Percentiles rank a stretch among this genome's conserved stretches.
Conservation (phyloP, 495 filamentous ascomycete genomes). For the Extremus antarcticus region DNA sequence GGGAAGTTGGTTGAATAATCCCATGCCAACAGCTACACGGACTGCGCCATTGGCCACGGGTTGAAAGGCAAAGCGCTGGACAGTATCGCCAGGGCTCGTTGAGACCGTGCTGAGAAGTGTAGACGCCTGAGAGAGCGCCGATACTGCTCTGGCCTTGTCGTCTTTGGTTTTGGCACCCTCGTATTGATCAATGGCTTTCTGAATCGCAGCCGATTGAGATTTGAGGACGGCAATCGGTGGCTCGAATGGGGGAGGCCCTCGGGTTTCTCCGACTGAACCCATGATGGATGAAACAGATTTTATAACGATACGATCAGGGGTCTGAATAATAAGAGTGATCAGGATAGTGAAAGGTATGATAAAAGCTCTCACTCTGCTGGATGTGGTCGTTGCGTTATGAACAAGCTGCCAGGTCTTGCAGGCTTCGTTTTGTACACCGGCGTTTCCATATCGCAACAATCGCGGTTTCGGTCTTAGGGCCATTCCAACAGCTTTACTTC, state of each 20-base stretch:
- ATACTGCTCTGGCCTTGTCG: neutral
- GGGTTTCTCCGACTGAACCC: neutral
- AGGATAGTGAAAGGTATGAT: too few species aligned
- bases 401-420: too few species aligned
- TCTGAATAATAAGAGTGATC: too few species aligned
- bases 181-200: neutral
- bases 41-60: constrained; percentile 1
- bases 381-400: too few species aligned
- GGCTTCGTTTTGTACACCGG: too few species aligned
- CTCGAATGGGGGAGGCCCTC: constrained; percentile 1
- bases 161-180: neutral
- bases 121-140: neutral
- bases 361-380: too few species aligned
- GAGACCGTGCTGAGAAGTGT: neutral
- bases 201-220: neutral
- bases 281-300: too few species aligned
- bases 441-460: too few species aligned
- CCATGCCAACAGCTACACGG: constrained; percentile 6
- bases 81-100: neutral
- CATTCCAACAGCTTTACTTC: too few species aligned
- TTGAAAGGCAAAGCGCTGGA: constrained; percentile 1
- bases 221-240: neutral
- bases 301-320: too few species aligned
- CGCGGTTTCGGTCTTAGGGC: too few species aligned
- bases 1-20: constrained; percentile 2